Evolutionary conservation across 2,329 filamentous ascomycete species (phyloP).

Genomic region (Fusarium burgessii): DNA sequence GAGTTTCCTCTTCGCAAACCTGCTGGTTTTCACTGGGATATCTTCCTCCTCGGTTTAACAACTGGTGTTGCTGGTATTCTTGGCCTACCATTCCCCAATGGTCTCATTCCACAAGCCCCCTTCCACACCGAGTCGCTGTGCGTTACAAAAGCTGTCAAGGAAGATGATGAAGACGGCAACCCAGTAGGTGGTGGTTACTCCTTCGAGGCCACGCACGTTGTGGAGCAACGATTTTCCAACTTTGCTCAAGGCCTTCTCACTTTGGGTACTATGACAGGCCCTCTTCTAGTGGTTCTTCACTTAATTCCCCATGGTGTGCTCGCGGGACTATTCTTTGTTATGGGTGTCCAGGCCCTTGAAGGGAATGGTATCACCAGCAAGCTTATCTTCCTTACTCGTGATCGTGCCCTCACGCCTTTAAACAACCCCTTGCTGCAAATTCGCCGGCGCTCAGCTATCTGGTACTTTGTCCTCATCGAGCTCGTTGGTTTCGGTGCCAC

Average conservation of each 20-base stretch:
- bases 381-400: conserved; percentile 75
- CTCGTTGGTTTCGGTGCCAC: conserved; percentile 79
- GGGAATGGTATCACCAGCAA: conserved; percentile 83
- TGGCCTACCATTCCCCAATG: conserved; percentile 84
- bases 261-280: conserved; percentile 81
- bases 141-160: conserved; percentile 69
- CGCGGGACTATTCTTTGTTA: conserved; percentile 85
- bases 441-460: conserved; percentile 73
- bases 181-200: conserved; percentile 66
- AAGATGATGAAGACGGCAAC: conserved; percentile 64
- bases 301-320: conserved; percentile 84
- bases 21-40: conserved; percentile 87
- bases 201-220: conserved; percentile 70
- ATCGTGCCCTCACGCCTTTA: conserved; percentile 70
- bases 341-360: conserved; percentile 83
- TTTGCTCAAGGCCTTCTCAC: conserved; percentile 82
- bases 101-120: conserved; percentile 84
- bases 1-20: conserved; percentile 85
- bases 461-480: conserved; percentile 77
- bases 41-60: conserved; percentile 83
- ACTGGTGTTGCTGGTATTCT: conserved; percentile 81
- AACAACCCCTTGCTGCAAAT: conserved; percentile 71
- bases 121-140: conserved; percentile 85
- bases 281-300: conserved; percentile 78
- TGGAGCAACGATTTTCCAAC: conserved; percentile 84